Evolutionary conservation across 345 rosid species (phyloP).

Genomic region (Pistacia atlantica): DNA sequence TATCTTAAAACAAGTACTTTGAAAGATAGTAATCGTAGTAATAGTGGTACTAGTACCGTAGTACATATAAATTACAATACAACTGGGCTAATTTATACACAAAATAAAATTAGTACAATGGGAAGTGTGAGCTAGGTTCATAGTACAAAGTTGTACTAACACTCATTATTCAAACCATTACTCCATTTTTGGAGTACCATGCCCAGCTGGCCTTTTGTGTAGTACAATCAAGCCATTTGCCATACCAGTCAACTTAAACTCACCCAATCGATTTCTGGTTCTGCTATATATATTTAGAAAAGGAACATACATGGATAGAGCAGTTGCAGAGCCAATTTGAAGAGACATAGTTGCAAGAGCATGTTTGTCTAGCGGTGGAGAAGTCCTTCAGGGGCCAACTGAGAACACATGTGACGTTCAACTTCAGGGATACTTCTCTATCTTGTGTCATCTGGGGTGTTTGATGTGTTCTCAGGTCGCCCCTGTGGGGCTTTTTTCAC

Average conservation of each 20-base stretch:
- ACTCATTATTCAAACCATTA: not conserved
- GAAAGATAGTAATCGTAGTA: too few species aligned
- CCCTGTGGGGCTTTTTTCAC: constrained; percentile 17
- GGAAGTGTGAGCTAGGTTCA: too few species aligned
- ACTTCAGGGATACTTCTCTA: not conserved
- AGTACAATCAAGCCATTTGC: not conserved
- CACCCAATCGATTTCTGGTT: too few species aligned
- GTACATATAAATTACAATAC: too few species aligned
- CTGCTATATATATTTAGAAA: too few species aligned
- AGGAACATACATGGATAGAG: too few species aligned
- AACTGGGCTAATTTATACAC: too few species aligned
- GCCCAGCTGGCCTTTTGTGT: not conserved
- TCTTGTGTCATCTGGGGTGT: not conserved
- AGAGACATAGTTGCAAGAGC: not conserved
- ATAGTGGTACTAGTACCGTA: too few species aligned
- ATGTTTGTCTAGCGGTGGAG: not conserved
- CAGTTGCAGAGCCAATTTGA: too few species aligned
- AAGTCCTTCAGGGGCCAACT: constrained; percentile 16
- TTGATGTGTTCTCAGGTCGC: constrained; percentile 29
- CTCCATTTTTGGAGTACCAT: not conserved
- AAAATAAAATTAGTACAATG: too few species aligned
- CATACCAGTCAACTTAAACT: too few species aligned
- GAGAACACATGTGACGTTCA: constrained; percentile 15
- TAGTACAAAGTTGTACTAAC: constrained; percentile 9
- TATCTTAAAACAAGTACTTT: too few species aligned